phyloP scores from a whole-genome alignment of 1,139 yeast genomes.

The Nakaseomyces delphensis region DNA sequence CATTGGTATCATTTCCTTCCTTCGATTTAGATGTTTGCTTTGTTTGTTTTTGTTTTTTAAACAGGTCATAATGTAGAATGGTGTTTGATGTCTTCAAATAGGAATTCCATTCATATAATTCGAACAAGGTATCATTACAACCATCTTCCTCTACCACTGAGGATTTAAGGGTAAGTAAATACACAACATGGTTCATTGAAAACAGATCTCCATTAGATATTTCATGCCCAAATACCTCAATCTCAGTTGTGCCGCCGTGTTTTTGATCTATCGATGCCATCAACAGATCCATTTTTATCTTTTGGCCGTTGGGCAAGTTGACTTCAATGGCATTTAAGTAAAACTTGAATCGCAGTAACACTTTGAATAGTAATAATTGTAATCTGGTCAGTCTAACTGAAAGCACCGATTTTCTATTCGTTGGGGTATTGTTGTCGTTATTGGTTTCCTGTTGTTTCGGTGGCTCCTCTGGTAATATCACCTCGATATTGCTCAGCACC shows the following conservation, averaged over 20 bases:
- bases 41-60: background rate
- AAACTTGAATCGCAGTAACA: background rate
- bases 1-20: background rate
- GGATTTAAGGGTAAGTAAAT: conserved; percentile 12
- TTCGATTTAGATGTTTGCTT: background rate
- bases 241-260: conserved; percentile 11
- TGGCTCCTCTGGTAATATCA: conserved; percentile 8
- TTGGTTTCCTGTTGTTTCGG: background rate
- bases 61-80: conserved; percentile 4
- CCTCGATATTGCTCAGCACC: conserved; percentile 16
- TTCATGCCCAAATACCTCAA: conserved; percentile 19
- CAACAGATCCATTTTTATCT: conserved; percentile 13
- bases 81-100: conserved; percentile 4
- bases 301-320: conserved; percentile 10
- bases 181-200: conserved; percentile 17
- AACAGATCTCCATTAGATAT: conserved; percentile 14
- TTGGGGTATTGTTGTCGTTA: background rate
- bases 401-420: background rate
- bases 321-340: conserved; percentile 7
- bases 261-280: conserved; percentile 15
- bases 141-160: background rate
- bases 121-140: background rate
- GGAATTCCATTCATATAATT: conserved; percentile 4
- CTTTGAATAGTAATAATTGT: conserved; percentile 5
- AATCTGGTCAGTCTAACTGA: background rate